Evolutionary conservation across 139 green algal genomes (phyloP).

Genomic region (Haematococcus sp.): DNA sequence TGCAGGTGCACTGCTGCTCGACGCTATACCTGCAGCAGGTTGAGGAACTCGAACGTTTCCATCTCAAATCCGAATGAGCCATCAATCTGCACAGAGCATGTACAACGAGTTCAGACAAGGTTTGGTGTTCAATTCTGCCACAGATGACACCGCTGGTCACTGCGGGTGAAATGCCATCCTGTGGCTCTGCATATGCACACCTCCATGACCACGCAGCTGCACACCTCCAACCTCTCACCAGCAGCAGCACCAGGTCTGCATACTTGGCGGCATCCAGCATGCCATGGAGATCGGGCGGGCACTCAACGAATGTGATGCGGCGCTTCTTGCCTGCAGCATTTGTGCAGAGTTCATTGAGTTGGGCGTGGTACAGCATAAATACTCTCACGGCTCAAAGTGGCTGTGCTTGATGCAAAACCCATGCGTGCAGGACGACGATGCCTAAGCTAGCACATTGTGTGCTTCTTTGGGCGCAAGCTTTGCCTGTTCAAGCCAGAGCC

Average conservation of each 20-base stretch:
- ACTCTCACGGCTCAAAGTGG: no score
- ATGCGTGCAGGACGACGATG: not conserved
- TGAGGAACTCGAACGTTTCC: constrained; percentile 99
- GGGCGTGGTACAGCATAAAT: no score
- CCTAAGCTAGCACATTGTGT: no score
- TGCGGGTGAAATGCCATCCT: not conserved
- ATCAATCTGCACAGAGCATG: constrained; percentile 49
- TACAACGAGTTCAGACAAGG: not conserved
- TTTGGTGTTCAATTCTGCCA: not conserved
- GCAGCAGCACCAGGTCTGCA: constrained; percentile 95
- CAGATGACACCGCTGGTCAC: not conserved
- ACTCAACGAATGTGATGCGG: constrained; percentile 95
- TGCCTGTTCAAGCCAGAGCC: no score
- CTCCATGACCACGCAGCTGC: not conserved
- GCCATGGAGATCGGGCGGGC: constrained; percentile 76
- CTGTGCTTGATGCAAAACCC: no score
- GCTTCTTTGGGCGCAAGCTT: no score
- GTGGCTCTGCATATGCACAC: no score
- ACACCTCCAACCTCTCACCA: constrained; percentile 47
- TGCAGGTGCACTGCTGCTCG: not conserved
- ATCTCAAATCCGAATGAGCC: constrained; percentile 98
- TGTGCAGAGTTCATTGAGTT: no score
- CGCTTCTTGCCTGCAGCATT: constrained; percentile 85
- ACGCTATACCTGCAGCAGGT: constrained; percentile 95
- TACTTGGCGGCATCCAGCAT: constrained; percentile 95